Evolutionary conservation across 1,284 basidiomycete species (phyloP).

Genomic region (Earliella scabrosa): DNA sequence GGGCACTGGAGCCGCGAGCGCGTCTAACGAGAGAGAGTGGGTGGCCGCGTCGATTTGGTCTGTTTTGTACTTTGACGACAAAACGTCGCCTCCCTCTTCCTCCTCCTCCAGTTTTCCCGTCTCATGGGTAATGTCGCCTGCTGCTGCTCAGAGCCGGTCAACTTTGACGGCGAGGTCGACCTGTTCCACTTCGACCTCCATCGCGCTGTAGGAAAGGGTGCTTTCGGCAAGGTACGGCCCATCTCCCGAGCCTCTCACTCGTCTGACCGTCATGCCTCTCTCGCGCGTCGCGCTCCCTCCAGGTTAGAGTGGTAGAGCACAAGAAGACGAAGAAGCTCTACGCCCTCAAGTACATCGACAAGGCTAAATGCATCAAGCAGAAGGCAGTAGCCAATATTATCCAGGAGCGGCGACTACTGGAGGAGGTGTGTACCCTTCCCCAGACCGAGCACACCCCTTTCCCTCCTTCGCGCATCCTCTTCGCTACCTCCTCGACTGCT

Average conservation of each 20-base stretch:
- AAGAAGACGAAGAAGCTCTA: conserved; percentile 96
- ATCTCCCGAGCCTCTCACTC: not conserved
- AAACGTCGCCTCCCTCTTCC: conserved; percentile 18
- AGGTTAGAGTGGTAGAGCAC: conserved; percentile 99
- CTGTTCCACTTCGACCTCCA: conserved; percentile 97
- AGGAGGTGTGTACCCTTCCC: conserved; percentile 65
- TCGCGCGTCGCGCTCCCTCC: not conserved
- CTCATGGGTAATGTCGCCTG: conserved; percentile 32
- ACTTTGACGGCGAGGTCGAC: conserved; percentile 97
- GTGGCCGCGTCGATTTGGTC: conserved; percentile 23
- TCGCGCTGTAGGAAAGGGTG: conserved; percentile 95
- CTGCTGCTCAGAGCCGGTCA: conserved; percentile 76
- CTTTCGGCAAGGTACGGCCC: conserved; percentile 90
- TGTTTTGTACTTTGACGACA: conserved; percentile 30
- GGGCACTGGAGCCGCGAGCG: no score
- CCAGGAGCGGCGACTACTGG: conserved; percentile 89
- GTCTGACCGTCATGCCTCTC: not conserved
- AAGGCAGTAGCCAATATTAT: conserved; percentile 97
- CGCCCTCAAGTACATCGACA: conserved; percentile 99
- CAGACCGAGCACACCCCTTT: not conserved
- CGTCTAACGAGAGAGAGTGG: not conserved
- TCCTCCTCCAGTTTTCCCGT: conserved; percentile 14
- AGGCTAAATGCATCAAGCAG: conserved; percentile 97
- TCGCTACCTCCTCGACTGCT: no score
- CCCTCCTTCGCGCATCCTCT: no score